These are phyloP conservation scores for Pyricularia pennisetigena DNA, from an alignment of 2,329 filamentous ascomycete genomes.

Conservation along the genomic window DNA sequence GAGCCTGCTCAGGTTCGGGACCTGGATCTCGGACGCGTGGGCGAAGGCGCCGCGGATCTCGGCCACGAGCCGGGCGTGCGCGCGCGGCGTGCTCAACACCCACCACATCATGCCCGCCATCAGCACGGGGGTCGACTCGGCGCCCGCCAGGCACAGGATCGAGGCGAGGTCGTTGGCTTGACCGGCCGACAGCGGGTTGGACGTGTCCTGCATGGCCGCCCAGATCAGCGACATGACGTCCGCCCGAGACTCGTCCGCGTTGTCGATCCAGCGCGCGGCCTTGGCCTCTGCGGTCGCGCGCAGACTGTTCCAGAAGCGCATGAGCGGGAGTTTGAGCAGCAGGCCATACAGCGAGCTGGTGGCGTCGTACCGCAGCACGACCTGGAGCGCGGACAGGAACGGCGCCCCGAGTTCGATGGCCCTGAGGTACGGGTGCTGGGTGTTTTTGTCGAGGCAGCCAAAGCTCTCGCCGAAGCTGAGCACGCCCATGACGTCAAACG, in stretches of 20 bases:
- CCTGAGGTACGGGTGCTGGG: neutral
- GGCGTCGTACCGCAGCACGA: neutral
- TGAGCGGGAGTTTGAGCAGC: neutral
- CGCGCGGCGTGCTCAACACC: conserved; percentile 14
- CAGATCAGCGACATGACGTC: neutral
- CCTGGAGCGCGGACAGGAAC: neutral
- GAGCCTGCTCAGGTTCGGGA: conserved; percentile 14
- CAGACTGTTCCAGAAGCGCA: neutral
- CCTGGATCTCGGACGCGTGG: conserved; percentile 15
- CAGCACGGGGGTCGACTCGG: conserved; percentile 37
- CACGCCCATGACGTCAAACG: conserved; percentile 13
- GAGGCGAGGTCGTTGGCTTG: conserved; percentile 1
- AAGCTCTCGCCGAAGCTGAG: conserved; percentile 29
- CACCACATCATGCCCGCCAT: conserved; percentile 17
- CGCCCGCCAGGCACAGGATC: conserved; percentile 24
- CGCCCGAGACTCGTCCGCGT: neutral
- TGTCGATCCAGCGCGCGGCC: conserved; percentile 4
- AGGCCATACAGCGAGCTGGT: neutral
- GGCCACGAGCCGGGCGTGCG: conserved; percentile 11
- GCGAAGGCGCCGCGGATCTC: conserved; percentile 19
- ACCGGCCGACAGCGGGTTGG: neutral
- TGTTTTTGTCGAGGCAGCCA: conserved; percentile 20
- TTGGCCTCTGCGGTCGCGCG: conserved; percentile 15
- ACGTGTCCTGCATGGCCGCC: neutral
- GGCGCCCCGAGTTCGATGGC: neutral